Conservation (phyloP, 768 basidiomycete genomes). For the Glaciozyma martinii region DNA sequence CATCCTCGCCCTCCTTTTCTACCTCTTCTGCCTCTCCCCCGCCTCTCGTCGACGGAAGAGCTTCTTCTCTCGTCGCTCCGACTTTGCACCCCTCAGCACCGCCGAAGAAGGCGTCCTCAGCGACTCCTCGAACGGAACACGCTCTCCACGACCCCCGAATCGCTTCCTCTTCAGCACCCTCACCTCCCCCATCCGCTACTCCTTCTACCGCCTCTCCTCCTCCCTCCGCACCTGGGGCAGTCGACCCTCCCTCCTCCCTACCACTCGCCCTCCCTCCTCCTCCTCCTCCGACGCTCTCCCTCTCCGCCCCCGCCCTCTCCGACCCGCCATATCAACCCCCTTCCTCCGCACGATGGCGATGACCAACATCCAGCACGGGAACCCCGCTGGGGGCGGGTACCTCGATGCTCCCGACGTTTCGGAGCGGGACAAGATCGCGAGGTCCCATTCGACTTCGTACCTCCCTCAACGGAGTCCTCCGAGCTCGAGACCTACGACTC, state of each 20-base stretch:
- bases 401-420: conserved; percentile 22
- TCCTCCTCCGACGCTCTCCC: conserved; percentile 12
- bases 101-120: not conserved
- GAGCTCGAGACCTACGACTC: not conserved
- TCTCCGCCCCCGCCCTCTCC: conserved; percentile 16
- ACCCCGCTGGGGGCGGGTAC: conserved; percentile 5
- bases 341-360: conserved; percentile 17
- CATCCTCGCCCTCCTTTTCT: conserved; percentile 9
- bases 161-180: not conserved
- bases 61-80: not conserved
- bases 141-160: not conserved
- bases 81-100: not conserved
- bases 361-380: not conserved
- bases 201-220: conserved; percentile 12
- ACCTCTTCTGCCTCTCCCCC: conserved; percentile 17
- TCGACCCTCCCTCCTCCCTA: not conserved
- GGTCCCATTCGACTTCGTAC: not conserved
- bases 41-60: not conserved
- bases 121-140: conserved; percentile 1
- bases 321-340: conserved; percentile 18
- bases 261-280: conserved; percentile 8
- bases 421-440: not conserved
- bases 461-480: not conserved
- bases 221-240: conserved; percentile 9
- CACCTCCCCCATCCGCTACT: conserved; percentile 6